phyloP scores from a whole-genome alignment of 306 rosid species.

The Malus asiatica region DNA sequence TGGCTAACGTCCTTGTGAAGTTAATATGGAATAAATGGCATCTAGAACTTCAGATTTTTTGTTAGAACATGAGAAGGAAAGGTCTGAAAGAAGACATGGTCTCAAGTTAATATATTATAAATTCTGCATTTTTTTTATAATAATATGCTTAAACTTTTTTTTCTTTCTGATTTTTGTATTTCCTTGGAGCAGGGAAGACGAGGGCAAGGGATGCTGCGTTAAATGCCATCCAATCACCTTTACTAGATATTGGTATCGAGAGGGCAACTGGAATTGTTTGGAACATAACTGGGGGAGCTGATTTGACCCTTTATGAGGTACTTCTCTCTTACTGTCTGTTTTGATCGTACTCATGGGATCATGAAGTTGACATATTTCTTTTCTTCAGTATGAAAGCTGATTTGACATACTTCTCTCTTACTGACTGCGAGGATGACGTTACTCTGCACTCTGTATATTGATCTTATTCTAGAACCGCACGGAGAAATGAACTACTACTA shows the following conservation, averaged over 20 bases:
- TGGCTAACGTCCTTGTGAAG: neutral
- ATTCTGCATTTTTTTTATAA: neutral
- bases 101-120: neutral
- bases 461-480: neutral
- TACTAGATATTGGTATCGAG: slow-evolving; percentile 95
- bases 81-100: neutral
- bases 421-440: neutral
- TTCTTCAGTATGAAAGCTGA: neutral
- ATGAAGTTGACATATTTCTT: neutral
- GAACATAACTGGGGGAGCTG: slow-evolving; percentile 98
- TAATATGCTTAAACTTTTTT: neutral
- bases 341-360: neutral
- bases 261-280: slow-evolving; percentile 99
- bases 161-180: slow-evolving; percentile 12
- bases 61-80: neutral
- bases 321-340: neutral
- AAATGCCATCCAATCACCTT: slow-evolving; percentile 96
- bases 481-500: neutral
- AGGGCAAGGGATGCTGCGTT: slow-evolving; percentile 99
- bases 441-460: neutral
- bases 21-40: neutral
- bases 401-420: too few species aligned
- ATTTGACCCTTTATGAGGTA: slow-evolving; percentile 93
- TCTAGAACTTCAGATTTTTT: neutral
- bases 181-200: slow-evolving; percentile 67